Base-by-base conservation (phyloP, 2,329 filamentous ascomycete species). In the Aureobasidium melanogenum region DNA sequence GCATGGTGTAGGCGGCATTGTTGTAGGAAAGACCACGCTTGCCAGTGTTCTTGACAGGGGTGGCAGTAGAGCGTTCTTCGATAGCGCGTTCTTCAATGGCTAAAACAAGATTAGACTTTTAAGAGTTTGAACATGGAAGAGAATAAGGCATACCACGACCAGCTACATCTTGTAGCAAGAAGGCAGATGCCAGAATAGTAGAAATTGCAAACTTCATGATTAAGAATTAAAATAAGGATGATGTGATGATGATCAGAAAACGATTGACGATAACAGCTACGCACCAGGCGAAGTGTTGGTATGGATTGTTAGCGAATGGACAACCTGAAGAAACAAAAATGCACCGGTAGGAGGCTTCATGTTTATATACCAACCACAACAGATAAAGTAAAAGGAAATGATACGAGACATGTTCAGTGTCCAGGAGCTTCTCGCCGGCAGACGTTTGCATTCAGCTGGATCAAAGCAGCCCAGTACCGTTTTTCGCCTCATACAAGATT, bases 1-100 rank as follows among this genome's bases (percentile, higher is more conserved):
- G 85, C 64, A 73, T 67, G 59, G 76, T 74, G 70, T 81, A 79
- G 30, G 65, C 66, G 60, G 78, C 77, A 32, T 83, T 75, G 73
- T 89, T 88, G 81, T 86, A 90, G 54, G 82, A 82, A 51, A 89
- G 74, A 73, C 87, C 87, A 70, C 86, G 85, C 82, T 88, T 87
- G 68, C 72, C 71, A 57, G 70, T 71, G 46, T 67, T 66, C 22
- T 68, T 61, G 32, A 68, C 64, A 26, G 64, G 63, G 8, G 65
- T 46, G n/a, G 65, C 63, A 17, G 64, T 63, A 26, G 66, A 28
- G 51, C 58, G 47, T 28, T 41, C 38, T 19, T 41, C 38, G 14
- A 41, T 41, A n/a, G 14, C 32, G 5, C 32, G 32, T 36, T 15
- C 32, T 36, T 44, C 41, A 5, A 61, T 32, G 24, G 51, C 59